Conservation (phyloP, 805 yeast species). For the Yarrowia deformans region DNA sequence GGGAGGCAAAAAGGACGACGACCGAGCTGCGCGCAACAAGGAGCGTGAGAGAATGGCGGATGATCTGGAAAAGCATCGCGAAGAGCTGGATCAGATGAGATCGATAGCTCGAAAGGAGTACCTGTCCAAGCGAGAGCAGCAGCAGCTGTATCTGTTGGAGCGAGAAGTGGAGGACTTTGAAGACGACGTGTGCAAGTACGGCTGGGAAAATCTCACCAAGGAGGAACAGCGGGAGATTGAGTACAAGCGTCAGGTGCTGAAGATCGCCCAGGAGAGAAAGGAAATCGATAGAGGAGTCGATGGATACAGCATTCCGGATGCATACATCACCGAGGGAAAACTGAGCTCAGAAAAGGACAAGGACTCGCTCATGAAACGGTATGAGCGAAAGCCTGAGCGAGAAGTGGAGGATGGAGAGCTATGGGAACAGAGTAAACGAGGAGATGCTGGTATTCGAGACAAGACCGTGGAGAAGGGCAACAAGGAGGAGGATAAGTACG, state of each 20-base stretch:
- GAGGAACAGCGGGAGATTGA: constrained; percentile 61
- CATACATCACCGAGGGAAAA: constrained; percentile 60
- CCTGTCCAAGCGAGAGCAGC: constrained; percentile 58
- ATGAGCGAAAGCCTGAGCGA: constrained; percentile 19
- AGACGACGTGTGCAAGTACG: constrained; percentile 57
- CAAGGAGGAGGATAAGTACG: constrained; percentile 57
- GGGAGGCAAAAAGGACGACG: constrained; percentile 29
- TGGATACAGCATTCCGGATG: constrained; percentile 65
- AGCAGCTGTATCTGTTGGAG: constrained; percentile 55
- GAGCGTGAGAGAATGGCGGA: constrained; percentile 17
- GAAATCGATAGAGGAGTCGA: constrained; percentile 50
- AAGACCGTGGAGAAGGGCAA: constrained; percentile 51
- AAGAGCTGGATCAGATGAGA: constrained; percentile 52
- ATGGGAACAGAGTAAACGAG: constrained; percentile 57
- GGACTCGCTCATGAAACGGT: constrained; percentile 49
- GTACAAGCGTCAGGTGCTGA: constrained; percentile 59
- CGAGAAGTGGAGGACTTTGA: constrained; percentile 60
- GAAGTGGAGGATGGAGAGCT: constrained; percentile 17
- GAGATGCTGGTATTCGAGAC: constrained; percentile 56
- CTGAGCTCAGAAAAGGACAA: constrained; percentile 59
- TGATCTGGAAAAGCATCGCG: constrained; percentile 1
- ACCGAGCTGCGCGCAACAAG: constrained; percentile 19
- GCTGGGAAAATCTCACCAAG: constrained; percentile 61
- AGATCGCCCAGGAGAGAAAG: constrained; percentile 54
- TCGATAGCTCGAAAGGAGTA: constrained; percentile 59